phyloP scores from a whole-genome alignment of 2,329 filamentous ascomycete species.

The Endothia cerciana region DNA sequence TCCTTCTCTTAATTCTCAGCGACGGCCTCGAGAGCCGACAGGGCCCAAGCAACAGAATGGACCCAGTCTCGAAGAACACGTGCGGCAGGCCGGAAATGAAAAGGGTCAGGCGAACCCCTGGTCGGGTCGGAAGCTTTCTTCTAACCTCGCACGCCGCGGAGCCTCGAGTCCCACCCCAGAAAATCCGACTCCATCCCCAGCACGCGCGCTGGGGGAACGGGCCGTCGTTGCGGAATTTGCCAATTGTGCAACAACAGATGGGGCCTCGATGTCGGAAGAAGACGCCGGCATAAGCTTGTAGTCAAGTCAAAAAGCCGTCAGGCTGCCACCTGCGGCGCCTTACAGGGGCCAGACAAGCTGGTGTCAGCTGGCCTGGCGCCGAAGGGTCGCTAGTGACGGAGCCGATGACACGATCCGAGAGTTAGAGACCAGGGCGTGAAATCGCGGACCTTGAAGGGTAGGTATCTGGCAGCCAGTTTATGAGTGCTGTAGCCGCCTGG shows the following conservation, averaged over 20 bases:
- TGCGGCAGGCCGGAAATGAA: slow-evolving; percentile 3
- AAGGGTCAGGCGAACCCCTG: background rate
- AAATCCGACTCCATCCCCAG: background rate
- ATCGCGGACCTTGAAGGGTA: background rate
- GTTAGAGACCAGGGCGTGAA: background rate
- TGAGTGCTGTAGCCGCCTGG: background rate
- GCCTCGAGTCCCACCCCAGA: background rate
- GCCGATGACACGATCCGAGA: background rate
- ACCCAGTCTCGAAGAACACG: background rate
- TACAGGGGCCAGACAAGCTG: background rate
- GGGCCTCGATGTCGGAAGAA: background rate
- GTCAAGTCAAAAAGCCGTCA: background rate
- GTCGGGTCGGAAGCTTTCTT: background rate
- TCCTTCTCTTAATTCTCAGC: background rate
- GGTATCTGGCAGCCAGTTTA: background rate
- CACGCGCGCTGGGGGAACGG: background rate
- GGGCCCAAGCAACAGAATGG: background rate
- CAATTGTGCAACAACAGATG: background rate
- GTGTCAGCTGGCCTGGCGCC: background rate
- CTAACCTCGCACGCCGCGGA: background rate
- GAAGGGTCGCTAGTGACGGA: background rate
- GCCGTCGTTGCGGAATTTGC: background rate
- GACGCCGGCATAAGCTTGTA: background rate
- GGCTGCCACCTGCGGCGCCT: background rate
- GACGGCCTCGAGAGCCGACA: background rate